Evolutionary conservation across 177 flowering plant species (phyloP).

Genomic region (Vitis hybrid): DNA sequence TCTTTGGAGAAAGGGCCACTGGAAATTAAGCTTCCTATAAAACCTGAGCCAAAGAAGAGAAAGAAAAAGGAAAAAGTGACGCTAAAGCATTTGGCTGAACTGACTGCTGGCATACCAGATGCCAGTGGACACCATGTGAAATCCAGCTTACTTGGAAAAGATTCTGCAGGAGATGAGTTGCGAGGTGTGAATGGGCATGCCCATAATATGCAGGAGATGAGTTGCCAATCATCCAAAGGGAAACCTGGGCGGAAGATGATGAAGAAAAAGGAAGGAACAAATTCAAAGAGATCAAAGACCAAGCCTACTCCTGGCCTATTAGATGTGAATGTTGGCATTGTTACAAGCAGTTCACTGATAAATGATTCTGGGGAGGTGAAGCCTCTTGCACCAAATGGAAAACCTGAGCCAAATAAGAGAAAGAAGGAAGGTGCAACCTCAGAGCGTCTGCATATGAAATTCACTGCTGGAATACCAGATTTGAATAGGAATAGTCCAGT

Average conservation of each 20-base stretch:
- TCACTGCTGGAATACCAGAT: constrained; percentile 21
- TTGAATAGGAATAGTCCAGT: constrained; percentile 25
- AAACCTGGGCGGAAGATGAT: constrained; percentile 14
- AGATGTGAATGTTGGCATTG: constrained; percentile 15
- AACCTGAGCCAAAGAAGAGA: constrained; percentile 14
- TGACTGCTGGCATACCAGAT: background rate
- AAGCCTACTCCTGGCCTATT: constrained; percentile 22
- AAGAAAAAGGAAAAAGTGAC: constrained; percentile 7
- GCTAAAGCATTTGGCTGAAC: background rate
- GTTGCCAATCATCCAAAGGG: constrained; percentile 1
- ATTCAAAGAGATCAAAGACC: constrained; percentile 8
- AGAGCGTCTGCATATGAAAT: background rate
- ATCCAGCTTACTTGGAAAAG: constrained; percentile 10
- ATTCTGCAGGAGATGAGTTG: constrained; percentile 7
- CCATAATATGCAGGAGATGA: background rate
- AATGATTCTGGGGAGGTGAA: constrained; percentile 1
- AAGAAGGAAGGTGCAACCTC: constrained; percentile 5
- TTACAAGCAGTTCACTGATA: constrained; percentile 6
- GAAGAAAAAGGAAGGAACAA: constrained; percentile 15
- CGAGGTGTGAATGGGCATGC: background rate
- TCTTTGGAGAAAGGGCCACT: constrained; percentile 9
- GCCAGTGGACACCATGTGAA: background rate
- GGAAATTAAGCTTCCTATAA: constrained; percentile 7
- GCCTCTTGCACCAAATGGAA: background rate
- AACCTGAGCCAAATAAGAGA: constrained; percentile 10